Conservation (phyloP, 495 filamentous ascomycete genomes). For the Ascodesmis nigricans region DNA sequence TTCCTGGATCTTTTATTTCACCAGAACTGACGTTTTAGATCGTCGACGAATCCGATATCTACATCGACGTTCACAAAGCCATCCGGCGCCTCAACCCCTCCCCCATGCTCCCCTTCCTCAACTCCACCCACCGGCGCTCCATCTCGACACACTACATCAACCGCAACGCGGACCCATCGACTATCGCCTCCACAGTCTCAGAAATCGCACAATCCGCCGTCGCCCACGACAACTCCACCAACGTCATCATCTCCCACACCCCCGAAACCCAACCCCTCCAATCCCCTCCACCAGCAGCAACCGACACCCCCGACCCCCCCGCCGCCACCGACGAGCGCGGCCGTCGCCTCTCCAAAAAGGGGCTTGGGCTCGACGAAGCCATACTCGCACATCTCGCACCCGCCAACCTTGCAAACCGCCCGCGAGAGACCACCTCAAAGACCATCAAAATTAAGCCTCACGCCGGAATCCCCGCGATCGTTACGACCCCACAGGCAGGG, state of each 20-base stretch:
- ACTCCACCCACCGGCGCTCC: slow-evolving; percentile 6
- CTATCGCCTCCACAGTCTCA: slow-evolving; percentile 36
- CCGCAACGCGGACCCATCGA: slow-evolving; percentile 25
- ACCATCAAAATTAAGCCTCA: slow-evolving; percentile 47
- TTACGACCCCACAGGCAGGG: neutral
- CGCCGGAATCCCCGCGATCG: neutral
- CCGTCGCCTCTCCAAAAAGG: slow-evolving; percentile 24
- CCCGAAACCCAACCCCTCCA: slow-evolving; percentile 5
- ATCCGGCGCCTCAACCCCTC: slow-evolving; percentile 59
- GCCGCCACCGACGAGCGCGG: slow-evolving; percentile 29
- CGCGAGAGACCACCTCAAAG: slow-evolving; percentile 61
- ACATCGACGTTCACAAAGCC: slow-evolving; percentile 89
- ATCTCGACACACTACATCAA: slow-evolving; percentile 16
- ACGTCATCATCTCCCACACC: slow-evolving; percentile 1
- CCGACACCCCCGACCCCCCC: neutral
- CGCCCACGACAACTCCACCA: neutral
- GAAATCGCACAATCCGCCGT: slow-evolving; percentile 28
- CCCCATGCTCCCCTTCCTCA: slow-evolving; percentile 22
- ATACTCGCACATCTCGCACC: slow-evolving; percentile 74
- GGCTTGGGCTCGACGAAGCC: slow-evolving; percentile 34
- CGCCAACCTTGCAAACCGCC: slow-evolving; percentile 69
- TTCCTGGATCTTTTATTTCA: neutral
- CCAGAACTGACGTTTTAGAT: slow-evolving; percentile 22
- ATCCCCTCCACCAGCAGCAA: slow-evolving; percentile 7
- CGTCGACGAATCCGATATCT: slow-evolving; percentile 83